Evolutionary conservation across 2,329 filamentous ascomycete species (phyloP).

Genomic region (Fusarium napiforme): DNA sequence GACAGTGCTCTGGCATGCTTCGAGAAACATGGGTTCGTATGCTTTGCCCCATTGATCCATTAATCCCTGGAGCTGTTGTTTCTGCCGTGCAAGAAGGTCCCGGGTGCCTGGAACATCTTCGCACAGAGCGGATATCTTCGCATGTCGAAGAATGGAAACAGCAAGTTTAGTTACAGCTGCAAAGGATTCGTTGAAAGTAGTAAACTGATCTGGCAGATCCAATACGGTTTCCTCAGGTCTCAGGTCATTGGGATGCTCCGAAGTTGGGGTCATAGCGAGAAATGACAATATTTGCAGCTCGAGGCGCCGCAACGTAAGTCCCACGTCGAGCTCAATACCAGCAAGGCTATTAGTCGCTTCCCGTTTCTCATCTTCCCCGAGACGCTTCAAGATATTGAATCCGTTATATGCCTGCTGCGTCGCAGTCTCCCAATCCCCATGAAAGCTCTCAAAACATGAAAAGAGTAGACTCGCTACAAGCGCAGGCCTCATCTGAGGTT

Average conservation of each 20-base stretch:
- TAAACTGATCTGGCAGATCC: not conserved
- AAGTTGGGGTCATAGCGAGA: not conserved
- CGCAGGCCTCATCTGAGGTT: not conserved
- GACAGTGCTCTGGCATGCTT: not conserved
- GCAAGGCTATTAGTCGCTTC: not conserved
- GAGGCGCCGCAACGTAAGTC: not conserved
- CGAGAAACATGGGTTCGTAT: not conserved
- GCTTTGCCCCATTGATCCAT: not conserved
- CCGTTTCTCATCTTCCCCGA: not conserved
- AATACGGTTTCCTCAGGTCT: accelerated
- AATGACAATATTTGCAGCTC: not conserved
- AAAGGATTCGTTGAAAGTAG: not conserved
- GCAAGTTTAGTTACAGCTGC: not conserved
- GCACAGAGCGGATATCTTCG: too few species aligned
- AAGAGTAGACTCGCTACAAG: not conserved
- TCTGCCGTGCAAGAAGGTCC: not conserved
- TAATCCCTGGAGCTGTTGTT: accelerated
- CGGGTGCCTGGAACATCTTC: too few species aligned
- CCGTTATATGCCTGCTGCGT: not conserved
- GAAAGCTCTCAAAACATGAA: not conserved
- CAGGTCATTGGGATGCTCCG: not conserved
- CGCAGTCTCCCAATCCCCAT: not conserved
- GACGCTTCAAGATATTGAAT: not conserved
- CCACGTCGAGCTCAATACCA: not conserved
- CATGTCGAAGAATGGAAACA: not conserved